These are phyloP conservation scores for Mycena galericulata DNA, from an alignment of 768 basidiomycete genomes.

Conservation along the genomic window DNA sequence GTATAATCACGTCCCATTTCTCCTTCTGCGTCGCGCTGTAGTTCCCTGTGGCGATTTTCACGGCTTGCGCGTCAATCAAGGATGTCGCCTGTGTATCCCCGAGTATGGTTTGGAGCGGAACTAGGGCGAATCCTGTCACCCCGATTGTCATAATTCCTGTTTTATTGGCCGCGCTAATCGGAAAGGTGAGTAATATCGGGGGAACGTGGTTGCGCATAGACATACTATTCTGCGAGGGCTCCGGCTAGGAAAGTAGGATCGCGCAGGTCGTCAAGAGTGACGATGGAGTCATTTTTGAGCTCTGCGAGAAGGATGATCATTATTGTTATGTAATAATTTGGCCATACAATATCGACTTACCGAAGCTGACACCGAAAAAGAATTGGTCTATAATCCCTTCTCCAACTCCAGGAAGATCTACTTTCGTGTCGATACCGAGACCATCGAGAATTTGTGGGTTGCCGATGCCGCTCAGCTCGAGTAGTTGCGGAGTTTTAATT, in stretches of 20 bases:
- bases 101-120: constrained; percentile 27
- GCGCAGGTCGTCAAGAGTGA: constrained; percentile 33
- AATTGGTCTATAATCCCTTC: constrained; percentile 60
- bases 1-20: constrained; percentile 23
- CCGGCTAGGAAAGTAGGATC: constrained; percentile 24
- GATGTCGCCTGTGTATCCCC: not conserved
- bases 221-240: constrained; percentile 34
- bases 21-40: constrained; percentile 11
- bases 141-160: constrained; percentile 31
- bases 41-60: constrained; percentile 5
- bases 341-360: constrained; percentile 33
- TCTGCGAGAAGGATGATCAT: constrained; percentile 11
- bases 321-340: too few species aligned
- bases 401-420: constrained; percentile 61
- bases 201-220: not conserved
- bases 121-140: constrained; percentile 31
- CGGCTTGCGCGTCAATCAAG: constrained; percentile 19
- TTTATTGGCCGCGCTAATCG: constrained; percentile 20
- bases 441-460: constrained; percentile 45
- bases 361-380: constrained; percentile 35
- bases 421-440: constrained; percentile 44
- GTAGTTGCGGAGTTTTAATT: constrained; percentile 58
- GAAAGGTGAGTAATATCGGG: not conserved
- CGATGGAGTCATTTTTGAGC: constrained; percentile 16
- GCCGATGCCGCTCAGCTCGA: constrained; percentile 64